Evolutionary conservation across 768 basidiomycete genomes (phyloP).

Genomic region (Rhizopogon vinicolor): DNA sequence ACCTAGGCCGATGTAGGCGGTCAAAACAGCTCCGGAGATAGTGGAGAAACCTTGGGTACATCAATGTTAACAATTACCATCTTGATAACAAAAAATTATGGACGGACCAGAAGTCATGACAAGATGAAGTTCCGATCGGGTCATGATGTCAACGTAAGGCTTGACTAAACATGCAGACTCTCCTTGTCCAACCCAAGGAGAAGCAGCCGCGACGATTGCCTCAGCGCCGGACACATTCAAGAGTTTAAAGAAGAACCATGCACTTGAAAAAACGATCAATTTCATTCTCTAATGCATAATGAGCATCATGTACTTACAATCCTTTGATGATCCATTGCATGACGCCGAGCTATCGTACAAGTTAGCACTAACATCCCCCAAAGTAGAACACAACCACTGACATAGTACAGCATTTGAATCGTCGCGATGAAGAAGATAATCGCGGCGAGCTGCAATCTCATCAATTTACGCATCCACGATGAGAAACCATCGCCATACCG

Average conservation of each 20-base stretch:
- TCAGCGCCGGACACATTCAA: slow-evolving; percentile 94
- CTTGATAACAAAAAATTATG: neutral
- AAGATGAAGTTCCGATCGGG: slow-evolving; percentile 79
- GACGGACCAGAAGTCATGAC: slow-evolving; percentile 77
- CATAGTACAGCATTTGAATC: slow-evolving; percentile 86
- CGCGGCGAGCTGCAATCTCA: slow-evolving; percentile 46
- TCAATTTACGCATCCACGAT: neutral
- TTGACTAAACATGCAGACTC: slow-evolving; percentile 84
- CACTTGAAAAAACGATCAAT: slow-evolving; percentile 35
- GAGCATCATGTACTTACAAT: slow-evolving; percentile 48
- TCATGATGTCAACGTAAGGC: slow-evolving; percentile 84
- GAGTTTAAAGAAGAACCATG: slow-evolving; percentile 91
- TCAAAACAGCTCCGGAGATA: slow-evolving; percentile 86
- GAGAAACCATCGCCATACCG: slow-evolving; percentile 33
- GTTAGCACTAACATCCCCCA: neutral
- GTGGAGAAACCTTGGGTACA: slow-evolving; percentile 64
- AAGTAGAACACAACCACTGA: slow-evolving; percentile 2
- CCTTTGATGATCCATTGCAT: slow-evolving; percentile 93
- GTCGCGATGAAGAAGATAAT: slow-evolving; percentile 96
- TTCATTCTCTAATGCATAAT: neutral
- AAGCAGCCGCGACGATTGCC: slow-evolving; percentile 87
- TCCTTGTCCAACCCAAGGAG: slow-evolving; percentile 92
- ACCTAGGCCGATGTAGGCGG: slow-evolving; percentile 76
- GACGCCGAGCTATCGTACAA: slow-evolving; percentile 51
- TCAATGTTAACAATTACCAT: neutral